A percentile compares a stretch with the other conserved stretches of the same genome.
phyloP scores from a whole-genome alignment of 768 basidiomycete genomes.

The Amanita pseudoporphyria region DNA sequence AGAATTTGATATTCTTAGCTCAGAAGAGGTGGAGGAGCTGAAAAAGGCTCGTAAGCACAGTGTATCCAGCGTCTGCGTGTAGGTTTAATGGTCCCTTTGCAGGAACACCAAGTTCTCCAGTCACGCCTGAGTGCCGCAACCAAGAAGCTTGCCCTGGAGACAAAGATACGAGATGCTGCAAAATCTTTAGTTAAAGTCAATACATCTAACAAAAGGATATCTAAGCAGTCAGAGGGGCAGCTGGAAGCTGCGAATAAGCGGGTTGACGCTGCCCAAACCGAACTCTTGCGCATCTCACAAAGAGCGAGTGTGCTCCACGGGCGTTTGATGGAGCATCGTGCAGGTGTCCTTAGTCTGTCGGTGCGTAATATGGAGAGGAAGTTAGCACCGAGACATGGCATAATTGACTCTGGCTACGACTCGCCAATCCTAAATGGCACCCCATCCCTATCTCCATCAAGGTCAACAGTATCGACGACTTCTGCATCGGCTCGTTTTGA shows the following conservation, averaged over 20 bases:
- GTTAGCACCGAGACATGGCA: constrained; percentile 20
- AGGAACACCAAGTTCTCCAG: constrained; percentile 71
- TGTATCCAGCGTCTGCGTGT: neutral
- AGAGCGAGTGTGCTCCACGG: constrained; percentile 53
- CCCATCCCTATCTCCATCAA: constrained; percentile 28
- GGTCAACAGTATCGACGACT: constrained; percentile 29
- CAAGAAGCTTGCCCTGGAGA: constrained; percentile 73
- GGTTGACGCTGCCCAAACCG: constrained; percentile 60
- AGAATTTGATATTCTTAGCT: constrained; percentile 63
- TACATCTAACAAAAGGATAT: constrained; percentile 43
- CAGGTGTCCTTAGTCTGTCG: constrained; percentile 68
- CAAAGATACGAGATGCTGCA: constrained; percentile 83
- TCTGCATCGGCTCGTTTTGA: constrained; percentile 57
- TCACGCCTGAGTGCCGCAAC: constrained; percentile 56
- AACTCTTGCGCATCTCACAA: constrained; percentile 59
- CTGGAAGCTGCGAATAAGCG: constrained; percentile 66
- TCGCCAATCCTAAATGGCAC: constrained; percentile 44
- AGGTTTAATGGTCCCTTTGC: constrained; percentile 8
- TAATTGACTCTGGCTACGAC: constrained; percentile 43
- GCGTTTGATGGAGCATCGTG: constrained; percentile 70
- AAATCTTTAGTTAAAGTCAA: constrained; percentile 65
- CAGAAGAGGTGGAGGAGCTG: constrained; percentile 39
- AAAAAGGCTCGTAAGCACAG: constrained; percentile 31
- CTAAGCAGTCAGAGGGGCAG: constrained; percentile 61
- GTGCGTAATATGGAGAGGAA: constrained; percentile 61